Base-by-base conservation (phyloP, 345 rosid genomes). In the Lepidium didymum region DNA sequence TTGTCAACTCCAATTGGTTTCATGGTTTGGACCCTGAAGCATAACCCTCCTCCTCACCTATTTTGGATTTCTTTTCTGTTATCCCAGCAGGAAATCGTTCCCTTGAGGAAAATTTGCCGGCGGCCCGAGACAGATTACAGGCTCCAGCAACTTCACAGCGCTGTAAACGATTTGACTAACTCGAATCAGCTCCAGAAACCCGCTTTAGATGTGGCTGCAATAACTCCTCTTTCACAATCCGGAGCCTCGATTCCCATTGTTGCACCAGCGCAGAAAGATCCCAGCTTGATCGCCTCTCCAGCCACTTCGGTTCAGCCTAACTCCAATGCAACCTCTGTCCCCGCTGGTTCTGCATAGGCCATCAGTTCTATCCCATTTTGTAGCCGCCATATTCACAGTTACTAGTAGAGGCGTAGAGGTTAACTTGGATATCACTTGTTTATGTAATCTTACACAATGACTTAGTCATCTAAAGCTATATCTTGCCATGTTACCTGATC, bases 41-140 rank as follows among this genome's bases (percentile, higher is more conserved):
- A 73, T 49, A 64, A 42, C 23, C 60, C 55, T 57, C 55, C 60
- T 21, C 38, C 68, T 68, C 64, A 67, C 58, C 69, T 62, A 25
- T 38, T 19, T n/a, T 74, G 56, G 60, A 68, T 68, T 47, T 69
- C 5, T 55, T 75, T 75, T 41, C 64, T 37, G 11, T 68, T 46
- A 54, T 44, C 64, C 62, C 56, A 60, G 53, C 92, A 95, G 99
- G 99, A 95, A 81, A 89, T 95, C 54, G 99, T 95, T 81, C 97
- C 97, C 10, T 72, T 95, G 63, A 85, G 94, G 70, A 95, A 95
- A 81, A 73, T 95, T 55, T 95, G 99, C 62, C 86, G 99, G 37
- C 85, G 99, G 78, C 96, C 99, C 5, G 99, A 91, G 80, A 95
- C 99, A 23, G 97, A 95, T 78, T 91, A 89, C 82, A 86, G 99